phyloP scores from a whole-genome alignment of 1,139 yeast genomes.

The Kurtzmaniella quercitrusa region DNA sequence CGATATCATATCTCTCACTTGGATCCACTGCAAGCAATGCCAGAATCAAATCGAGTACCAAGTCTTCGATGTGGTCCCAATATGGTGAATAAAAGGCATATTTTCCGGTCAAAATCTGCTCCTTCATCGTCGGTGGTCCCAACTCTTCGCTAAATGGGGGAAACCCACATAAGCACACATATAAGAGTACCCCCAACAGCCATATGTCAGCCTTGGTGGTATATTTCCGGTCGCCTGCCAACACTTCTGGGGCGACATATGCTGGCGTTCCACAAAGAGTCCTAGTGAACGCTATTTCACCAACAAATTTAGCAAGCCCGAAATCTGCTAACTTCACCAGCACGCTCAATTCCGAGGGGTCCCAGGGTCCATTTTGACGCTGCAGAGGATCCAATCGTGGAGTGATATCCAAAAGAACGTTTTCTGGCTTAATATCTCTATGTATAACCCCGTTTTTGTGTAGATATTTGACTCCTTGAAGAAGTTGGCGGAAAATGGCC shows the following conservation, averaged over 20 bases:
- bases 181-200: conserved; percentile 75
- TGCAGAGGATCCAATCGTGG: conserved; percentile 38
- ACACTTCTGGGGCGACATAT: conserved; percentile 77
- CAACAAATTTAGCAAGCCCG: conserved; percentile 75
- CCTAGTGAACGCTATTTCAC: conserved; percentile 70
- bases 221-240: conserved; percentile 52
- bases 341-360: conserved; percentile 55
- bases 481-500: conserved; percentile 55
- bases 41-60: conserved; percentile 61
- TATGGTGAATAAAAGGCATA: conserved; percentile 77
- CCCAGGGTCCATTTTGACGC: conserved; percentile 72
- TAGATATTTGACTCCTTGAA: conserved; percentile 59
- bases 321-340: conserved; percentile 77
- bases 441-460: conserved; percentile 79
- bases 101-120: conserved; percentile 62
- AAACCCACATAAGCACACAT: conserved; percentile 77
- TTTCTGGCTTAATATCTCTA: conserved; percentile 87
- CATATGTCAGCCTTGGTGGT: conserved; percentile 73
- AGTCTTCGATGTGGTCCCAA: conserved; percentile 68
- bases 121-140: conserved; percentile 75
- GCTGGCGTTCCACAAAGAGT: conserved; percentile 84
- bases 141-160: conserved; percentile 82
- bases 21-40: conserved; percentile 59
- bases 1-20: conserved; percentile 45
- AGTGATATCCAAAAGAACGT: conserved; percentile 68